phyloP scores from a whole-genome alignment of 805 yeast genomes.

The Candida saitoana region DNA sequence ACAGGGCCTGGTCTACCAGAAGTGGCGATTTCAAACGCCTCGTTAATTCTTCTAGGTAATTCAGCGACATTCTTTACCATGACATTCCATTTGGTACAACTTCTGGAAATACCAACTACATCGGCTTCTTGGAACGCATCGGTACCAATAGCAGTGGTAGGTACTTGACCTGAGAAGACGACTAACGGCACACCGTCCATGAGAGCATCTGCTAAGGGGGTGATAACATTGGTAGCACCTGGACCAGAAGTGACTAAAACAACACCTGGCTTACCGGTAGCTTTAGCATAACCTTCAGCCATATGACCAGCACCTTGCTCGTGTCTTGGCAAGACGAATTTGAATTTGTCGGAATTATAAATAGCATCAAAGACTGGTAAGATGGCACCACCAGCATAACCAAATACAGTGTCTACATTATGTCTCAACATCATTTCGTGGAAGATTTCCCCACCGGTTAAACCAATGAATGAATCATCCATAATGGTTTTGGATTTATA shows the following conservation, averaged over 20 bases:
- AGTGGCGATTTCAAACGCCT: slow-evolving; percentile 95
- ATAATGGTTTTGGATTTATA: slow-evolving; percentile 27
- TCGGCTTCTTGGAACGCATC: slow-evolving; percentile 99
- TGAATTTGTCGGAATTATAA: slow-evolving; percentile 82
- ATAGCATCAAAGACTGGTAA: slow-evolving; percentile 97
- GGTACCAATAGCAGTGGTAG: slow-evolving; percentile 93
- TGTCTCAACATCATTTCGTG: slow-evolving; percentile 98
- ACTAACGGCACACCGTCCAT: slow-evolving; percentile 97
- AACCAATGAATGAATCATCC: slow-evolving; percentile 89
- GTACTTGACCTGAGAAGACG: slow-evolving; percentile 96
- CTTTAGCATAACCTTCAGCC: slow-evolving; percentile 99
- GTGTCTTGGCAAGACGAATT: slow-evolving; percentile 89
- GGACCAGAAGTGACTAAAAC: slow-evolving; percentile 99
- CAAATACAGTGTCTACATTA: slow-evolving; percentile 91
- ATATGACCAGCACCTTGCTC: slow-evolving; percentile 99
- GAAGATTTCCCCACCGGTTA: slow-evolving; percentile 97
- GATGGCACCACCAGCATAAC: slow-evolving; percentile 99
- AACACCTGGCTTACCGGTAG: slow-evolving; percentile 94
- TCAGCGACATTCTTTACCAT: slow-evolving; percentile 96
- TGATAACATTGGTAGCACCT: slow-evolving; percentile 96
- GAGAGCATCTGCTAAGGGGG: slow-evolving; percentile 97
- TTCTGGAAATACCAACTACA: slow-evolving; percentile 91
- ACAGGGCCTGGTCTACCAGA: slow-evolving; percentile 98
- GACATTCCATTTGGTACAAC: slow-evolving; percentile 98
- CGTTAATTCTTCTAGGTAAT: slow-evolving; percentile 91